Base-by-base conservation (phyloP, 495 filamentous ascomycete genomes). In the Penicillium simplicissimum region DNA sequence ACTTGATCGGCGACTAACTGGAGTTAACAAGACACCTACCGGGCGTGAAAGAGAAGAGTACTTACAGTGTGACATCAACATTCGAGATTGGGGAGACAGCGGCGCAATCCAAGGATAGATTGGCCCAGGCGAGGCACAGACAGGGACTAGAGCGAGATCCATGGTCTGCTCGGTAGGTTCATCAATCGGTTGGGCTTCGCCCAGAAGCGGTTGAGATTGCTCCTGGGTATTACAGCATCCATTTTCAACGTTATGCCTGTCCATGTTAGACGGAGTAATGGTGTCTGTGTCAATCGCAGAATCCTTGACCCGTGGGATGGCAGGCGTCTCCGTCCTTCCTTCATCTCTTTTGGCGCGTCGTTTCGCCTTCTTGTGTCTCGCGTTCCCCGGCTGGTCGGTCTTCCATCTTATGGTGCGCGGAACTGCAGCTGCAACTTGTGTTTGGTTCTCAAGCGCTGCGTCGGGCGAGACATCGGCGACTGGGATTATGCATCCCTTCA, bases 41-140 rank as follows among this genome's bases (percentile, higher is more conserved):
- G 8, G 11, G 10, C 34, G 25, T n/a, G 19, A 14, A 14, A 4
- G 7, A 49, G 6, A 28, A 21, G 23, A 4, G 1, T 13, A n/a
- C 64, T 58, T 54, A 67, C 64, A 67, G 36, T 69, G 61, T 19
- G 60, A 57, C 49, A 69, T 61, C 1, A 61, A 25, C 55, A 61
- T 63, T 8, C 60, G 66, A 5, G 38, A 37, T 8, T 57, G 52
- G 0, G 60, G 28, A n/a, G 34, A 45, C 28, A 66, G 23, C 14
- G 60, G 58, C 8, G 60, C 45, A 40, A 69, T 61, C 66, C 66
- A 69, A 21, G 54, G 63, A 1, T 35, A 14, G 4, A 62, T 58
- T 19, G 51, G 13, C 8, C 25, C 37, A 13, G 47, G 17, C 13
- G 17, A 33, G 11, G 5, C 25, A 11, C 25, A n/a, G 5, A 33